Conservation (phyloP, 495 filamentous ascomycete genomes). For the Aspergillus ostianus region DNA sequence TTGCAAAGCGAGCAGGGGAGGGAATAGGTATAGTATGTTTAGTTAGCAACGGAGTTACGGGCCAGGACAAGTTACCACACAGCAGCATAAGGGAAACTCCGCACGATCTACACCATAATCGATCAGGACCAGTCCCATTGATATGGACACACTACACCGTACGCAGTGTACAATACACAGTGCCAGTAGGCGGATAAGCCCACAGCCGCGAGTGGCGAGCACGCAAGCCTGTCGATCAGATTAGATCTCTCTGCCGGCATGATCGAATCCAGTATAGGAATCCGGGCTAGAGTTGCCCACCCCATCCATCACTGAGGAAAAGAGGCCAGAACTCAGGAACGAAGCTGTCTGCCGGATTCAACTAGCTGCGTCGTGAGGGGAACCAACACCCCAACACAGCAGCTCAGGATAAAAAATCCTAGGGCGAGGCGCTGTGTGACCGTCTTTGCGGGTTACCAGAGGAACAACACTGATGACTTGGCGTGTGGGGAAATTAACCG, state of each 20-base stretch:
- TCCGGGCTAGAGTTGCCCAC: neutral
- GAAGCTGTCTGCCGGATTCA: neutral
- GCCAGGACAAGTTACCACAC: neutral
- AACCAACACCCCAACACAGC: neutral
- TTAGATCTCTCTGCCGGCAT: neutral
- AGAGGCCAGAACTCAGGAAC: too few relatives aligned
- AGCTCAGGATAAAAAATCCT: neutral
- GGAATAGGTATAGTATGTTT: too few relatives aligned
- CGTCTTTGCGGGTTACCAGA: neutral
- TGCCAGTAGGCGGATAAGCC: too few relatives aligned
- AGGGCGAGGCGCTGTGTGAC: too few relatives aligned
- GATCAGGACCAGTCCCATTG: too few relatives aligned
- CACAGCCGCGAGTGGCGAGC: neutral
- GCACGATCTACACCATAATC: too few relatives aligned
- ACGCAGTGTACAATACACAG: too few relatives aligned
- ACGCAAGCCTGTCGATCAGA: neutral
- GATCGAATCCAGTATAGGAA: neutral
- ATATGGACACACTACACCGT: too few relatives aligned
- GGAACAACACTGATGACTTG: slow-evolving; percentile 18
- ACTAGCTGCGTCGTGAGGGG: neutral
- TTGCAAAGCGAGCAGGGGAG: too few relatives aligned
- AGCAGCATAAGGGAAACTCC: too few relatives aligned
- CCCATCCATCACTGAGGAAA: too few relatives aligned
- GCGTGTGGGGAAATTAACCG: slow-evolving; percentile 35
- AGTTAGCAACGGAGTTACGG: neutral